A percentile compares a stretch with the other conserved stretches of the same genome.
Evolutionary conservation across 2,329 filamentous ascomycete species (phyloP).

Genomic region (Sclerotinia minor): DNA sequence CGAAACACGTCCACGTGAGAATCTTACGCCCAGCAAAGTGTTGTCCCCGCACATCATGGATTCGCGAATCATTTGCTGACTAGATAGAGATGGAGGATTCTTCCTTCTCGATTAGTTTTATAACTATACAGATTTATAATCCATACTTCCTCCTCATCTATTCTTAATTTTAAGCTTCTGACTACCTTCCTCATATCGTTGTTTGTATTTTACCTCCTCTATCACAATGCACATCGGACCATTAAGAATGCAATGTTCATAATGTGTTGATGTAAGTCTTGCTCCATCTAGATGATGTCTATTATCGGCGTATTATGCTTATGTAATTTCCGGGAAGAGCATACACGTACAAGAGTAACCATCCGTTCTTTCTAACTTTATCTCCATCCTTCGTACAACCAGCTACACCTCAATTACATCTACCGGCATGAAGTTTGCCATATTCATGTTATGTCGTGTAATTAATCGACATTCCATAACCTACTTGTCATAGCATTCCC

Average conservation of each 20-base stretch:
- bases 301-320: neutral
- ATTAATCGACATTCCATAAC: neutral
- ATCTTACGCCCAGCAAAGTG: neutral
- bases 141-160: neutral
- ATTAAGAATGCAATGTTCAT: neutral
- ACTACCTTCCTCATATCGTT: neutral
- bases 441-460: neutral
- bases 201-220: neutral
- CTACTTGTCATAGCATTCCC: neutral
- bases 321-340: neutral
- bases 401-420: neutral
- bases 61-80: constrained; percentile 2
- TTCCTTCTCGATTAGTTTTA: neutral
- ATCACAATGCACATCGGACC: neutral
- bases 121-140: neutral
- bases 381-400: neutral
- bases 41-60: neutral
- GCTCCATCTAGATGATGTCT: neutral
- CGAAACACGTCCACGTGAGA: neutral
- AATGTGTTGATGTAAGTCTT: neutral
- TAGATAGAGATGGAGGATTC: constrained; percentile 6
- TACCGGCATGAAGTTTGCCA: neutral
- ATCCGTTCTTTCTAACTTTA: neutral
- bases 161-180: constrained; percentile 7
- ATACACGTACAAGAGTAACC: neutral